Evolutionary conservation across 805 yeast species (phyloP), one percentile per base, ranked within the genome.

Genomic region (Candida tallmaniae): DNA sequence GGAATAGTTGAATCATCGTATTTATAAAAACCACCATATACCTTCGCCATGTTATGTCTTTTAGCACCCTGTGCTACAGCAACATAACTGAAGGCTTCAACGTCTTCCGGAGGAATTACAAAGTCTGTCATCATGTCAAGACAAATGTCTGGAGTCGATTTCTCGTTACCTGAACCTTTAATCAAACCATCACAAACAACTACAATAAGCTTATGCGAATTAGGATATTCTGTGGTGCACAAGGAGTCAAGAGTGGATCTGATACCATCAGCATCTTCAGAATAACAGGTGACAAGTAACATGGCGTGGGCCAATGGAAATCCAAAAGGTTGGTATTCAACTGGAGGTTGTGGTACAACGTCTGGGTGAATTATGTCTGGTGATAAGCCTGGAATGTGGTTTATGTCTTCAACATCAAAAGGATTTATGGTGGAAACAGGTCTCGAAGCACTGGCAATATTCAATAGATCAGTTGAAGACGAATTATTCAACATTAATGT

Each of bases 41-140:
- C 88, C 60, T 89, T 90, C 19, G 98, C 97, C 96, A 89, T 88
- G 56, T 93, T 93, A 54, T 93, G 98, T 56, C 98, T 81, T 63
- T 87, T 93, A 4, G 84, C 50, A 47, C 98, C 98, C 48, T 83
- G 83, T 3, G 96, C 95, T 26, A 93, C 97, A 6, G 97, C 95
- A 23, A 93, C 95, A 56, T 93, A 90, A 0, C 97, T 88, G 51
- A 78, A 71, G 0, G 97, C 75, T 52, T 75, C 61, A 5, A 87
- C 96, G 11, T 85, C 79, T 13, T 86, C 94, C 7, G 70, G 73
- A 0, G 86, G 83, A 23, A 73, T 67, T 6, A 76, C 70, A 47
- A 88, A 64, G 41, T 66, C 73, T 8, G 80, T 75, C 93, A 93
- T 86, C 89, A 93, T 80, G 27, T 75, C 76, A 41, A 93, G 60